phyloP scores from a whole-genome alignment of 2,329 filamentous ascomycete species.

The Pseudogymnoascus sp. region DNA sequence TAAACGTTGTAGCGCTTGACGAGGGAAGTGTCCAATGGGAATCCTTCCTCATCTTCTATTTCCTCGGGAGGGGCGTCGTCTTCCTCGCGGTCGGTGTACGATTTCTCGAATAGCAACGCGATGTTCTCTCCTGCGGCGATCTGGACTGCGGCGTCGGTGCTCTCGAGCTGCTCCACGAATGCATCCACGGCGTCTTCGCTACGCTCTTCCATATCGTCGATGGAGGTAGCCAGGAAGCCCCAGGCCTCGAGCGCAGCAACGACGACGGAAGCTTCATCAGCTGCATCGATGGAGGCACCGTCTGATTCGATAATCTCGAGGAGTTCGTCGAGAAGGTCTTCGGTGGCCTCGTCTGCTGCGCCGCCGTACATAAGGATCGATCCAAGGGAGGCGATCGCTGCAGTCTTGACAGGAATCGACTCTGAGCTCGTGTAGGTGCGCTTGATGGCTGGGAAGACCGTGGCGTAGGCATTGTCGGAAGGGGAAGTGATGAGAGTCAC shows the following conservation, averaged over 20 bases:
- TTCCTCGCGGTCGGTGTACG: constrained; percentile 37
- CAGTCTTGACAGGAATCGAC: constrained; percentile 51
- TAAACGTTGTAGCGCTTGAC: constrained; percentile 63
- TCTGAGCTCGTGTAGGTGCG: constrained; percentile 52
- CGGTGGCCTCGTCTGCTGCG: constrained; percentile 52
- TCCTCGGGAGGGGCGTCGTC: constrained; percentile 37
- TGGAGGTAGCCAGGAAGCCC: constrained; percentile 59
- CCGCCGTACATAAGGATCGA: constrained; percentile 59
- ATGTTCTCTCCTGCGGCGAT: constrained; percentile 67
- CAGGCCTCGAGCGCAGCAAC: constrained; percentile 61
- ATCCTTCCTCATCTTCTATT: constrained; percentile 29
- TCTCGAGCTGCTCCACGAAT: constrained; percentile 64
- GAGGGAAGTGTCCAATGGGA: constrained; percentile 33
- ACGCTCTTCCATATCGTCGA: constrained; percentile 58
- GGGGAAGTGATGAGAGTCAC: constrained; percentile 57
- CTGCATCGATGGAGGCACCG: constrained; percentile 54
- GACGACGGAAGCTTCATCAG: constrained; percentile 54
- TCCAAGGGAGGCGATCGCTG: constrained; percentile 58
- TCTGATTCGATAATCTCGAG: constrained; percentile 64
- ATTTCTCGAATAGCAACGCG: constrained; percentile 65
- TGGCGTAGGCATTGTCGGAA: constrained; percentile 54
- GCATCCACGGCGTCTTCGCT: constrained; percentile 59
- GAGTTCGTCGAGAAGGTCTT: constrained; percentile 58
- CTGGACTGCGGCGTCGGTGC: constrained; percentile 53
- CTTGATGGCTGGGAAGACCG: constrained; percentile 48